Conservation (phyloP, 192 early-diverging fungal species). For the Chytriomyces confervae region DNA sequence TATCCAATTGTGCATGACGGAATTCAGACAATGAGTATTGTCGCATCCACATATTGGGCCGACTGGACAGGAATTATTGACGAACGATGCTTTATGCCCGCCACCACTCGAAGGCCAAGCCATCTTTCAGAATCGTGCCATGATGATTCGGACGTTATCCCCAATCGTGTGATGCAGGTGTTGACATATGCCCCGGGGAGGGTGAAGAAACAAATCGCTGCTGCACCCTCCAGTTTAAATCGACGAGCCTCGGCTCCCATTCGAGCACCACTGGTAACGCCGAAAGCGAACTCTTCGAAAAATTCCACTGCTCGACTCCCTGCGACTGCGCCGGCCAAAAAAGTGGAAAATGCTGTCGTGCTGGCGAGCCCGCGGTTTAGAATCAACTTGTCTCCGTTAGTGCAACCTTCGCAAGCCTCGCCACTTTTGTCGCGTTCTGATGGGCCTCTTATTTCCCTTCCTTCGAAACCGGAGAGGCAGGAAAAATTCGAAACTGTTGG, state of each 20-base stretch:
- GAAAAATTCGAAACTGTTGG: too few relatives aligned
- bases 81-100: slow-evolving; percentile 3
- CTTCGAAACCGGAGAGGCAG: too few relatives aligned
- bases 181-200: not conserved
- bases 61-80: slow-evolving; percentile 22
- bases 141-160: slow-evolving; percentile 25
- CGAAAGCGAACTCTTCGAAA: not conserved
- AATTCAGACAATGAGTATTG: not conserved
- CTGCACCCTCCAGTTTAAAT: not conserved
- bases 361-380: not conserved
- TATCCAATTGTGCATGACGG: slow-evolving; percentile 35
- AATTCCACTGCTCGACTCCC: not conserved
- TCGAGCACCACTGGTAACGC: not conserved
- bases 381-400: not conserved
- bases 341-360: not conserved
- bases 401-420: not conserved
- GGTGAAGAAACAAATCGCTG: not conserved
- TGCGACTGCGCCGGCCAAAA: not conserved
- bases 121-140: not conserved
- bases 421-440: too few relatives aligned
- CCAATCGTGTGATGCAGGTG: not conserved
- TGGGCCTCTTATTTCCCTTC: too few relatives aligned
- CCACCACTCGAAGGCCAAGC: not conserved
- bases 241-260: not conserved
- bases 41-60: slow-evolving; percentile 22